Percentiles rank a stretch among this genome's conserved stretches.
Evolutionary conservation across 805 yeast genomes (phyloP).

Genomic region (Starmerella bombicola): DNA sequence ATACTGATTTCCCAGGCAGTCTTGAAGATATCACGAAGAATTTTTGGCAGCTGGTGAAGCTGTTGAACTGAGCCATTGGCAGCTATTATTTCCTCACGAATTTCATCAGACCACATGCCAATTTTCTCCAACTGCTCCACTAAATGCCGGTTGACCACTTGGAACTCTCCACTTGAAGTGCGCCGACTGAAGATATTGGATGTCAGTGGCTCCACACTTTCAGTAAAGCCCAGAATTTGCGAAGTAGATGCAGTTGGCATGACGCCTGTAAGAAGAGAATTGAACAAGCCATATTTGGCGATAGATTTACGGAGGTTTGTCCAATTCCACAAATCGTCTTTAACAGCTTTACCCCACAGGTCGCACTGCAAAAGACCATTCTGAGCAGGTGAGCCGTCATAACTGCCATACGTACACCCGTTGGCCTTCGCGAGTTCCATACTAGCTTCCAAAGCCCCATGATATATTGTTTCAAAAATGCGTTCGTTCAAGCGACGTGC

Average conservation of each 20-base stretch:
- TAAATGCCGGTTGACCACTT: constrained; percentile 72
- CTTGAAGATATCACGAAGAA: constrained; percentile 56
- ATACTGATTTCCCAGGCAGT: constrained; percentile 94
- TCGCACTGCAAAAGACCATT: constrained; percentile 73
- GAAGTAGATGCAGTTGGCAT: constrained; percentile 98
- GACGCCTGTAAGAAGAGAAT: constrained; percentile 78
- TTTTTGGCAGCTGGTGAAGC: constrained; percentile 55
- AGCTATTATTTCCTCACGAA: constrained; percentile 60
- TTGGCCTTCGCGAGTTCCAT: constrained; percentile 54
- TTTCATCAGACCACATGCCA: constrained; percentile 63
- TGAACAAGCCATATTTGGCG: constrained; percentile 53
- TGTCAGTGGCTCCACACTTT: constrained; percentile 88
- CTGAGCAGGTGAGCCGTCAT: constrained; percentile 74
- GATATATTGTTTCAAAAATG: constrained; percentile 89
- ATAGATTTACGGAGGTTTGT: constrained; percentile 46
- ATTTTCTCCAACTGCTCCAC: constrained; percentile 63
- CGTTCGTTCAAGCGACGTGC: constrained; percentile 62
- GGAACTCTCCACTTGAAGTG: constrained; percentile 83
- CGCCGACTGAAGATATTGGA: constrained; percentile 80
- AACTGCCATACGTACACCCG: constrained; percentile 57
- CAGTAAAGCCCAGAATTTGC: constrained; percentile 81
- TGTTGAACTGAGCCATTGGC: constrained; percentile 76
- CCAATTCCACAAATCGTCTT: constrained; percentile 55
- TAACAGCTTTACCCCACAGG: constrained; percentile 63
- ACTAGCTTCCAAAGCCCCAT: constrained; percentile 77